Base-by-base conservation (phyloP, 768 basidiomycete genomes). In the Auriscalpium orientale region DNA sequence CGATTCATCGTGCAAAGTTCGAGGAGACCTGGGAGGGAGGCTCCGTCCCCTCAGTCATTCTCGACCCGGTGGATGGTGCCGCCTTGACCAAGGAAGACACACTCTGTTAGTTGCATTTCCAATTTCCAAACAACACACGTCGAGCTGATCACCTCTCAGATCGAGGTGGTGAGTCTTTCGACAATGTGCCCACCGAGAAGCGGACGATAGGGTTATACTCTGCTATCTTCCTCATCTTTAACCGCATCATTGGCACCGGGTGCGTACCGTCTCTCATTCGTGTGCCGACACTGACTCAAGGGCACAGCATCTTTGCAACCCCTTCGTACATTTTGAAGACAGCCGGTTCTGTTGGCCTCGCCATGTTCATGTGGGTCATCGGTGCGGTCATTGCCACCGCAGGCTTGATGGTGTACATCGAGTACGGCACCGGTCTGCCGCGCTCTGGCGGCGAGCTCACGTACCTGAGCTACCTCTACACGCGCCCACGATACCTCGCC, bases 361-460 rank as follows among this genome's bases (percentile, higher is more conserved):
- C 83, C 0, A 72, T 89, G 21, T 51, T 81, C 9, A 82, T 87
- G 80, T 89, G 87, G 87, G 68, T 87, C 16, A 63, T 87, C 8
- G 87, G 87, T 0, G 79, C 86, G 4, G 63, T 76, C 33, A 77
- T 88, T 38, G 84, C 87, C 1, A 76, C 79, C 0, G 77, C 79
- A 36, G 87, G 87, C 4, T 85, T 85, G 2, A 76, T 79, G 0
- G 87, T 89, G 3, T 89, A 83, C 60, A 74, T 88, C n/a, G 87
- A 89, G 65, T 75, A 87, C 18, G 87, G 87, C 21, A 87, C 87
- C 83, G 85, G 81, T n/a, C 72, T 89, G 2, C 87, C 87, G 1
- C 73, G 80, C 3, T 88, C 76, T 54, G 87, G 87, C 1, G 87
- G 84, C 2, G 87, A 89, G 72, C 89, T 88, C 71, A 85, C 83